Evolutionary conservation across 495 filamentous ascomycete species (phyloP).

Genomic region (Penicillium soppii): DNA sequence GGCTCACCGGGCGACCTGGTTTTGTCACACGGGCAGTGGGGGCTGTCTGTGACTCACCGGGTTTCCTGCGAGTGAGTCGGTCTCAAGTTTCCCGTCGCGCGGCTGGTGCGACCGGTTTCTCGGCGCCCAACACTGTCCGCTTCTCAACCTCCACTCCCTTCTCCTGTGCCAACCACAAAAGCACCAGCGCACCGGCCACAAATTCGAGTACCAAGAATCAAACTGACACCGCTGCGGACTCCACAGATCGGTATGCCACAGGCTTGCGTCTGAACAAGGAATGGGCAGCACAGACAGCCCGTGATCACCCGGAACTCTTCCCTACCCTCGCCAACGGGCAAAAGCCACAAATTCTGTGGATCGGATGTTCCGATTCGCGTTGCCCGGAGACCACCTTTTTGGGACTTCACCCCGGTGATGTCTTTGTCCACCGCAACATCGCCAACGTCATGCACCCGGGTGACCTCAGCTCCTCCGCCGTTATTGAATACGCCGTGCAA

Average conservation of each 20-base stretch:
- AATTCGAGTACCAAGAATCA: constrained; percentile 12
- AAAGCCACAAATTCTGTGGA: constrained; percentile 78
- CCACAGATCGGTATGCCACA: constrained; percentile 31
- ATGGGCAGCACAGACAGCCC: constrained; percentile 65
- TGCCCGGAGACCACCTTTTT: constrained; percentile 85
- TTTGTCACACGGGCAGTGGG: constrained; percentile 12
- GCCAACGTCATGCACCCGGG: constrained; percentile 79
- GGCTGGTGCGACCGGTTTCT: background rate
- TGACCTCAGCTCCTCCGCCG: constrained; percentile 72
- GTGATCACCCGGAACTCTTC: constrained; percentile 72
- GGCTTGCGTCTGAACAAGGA: constrained; percentile 57
- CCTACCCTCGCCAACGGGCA: constrained; percentile 67
- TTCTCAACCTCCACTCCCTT: constrained; percentile 25
- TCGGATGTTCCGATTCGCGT: constrained; percentile 89
- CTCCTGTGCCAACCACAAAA: constrained; percentile 15
- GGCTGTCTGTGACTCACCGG: background rate
- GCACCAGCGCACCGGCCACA: background rate
- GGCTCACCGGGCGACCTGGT: constrained; percentile 20
- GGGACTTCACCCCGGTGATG: constrained; percentile 78
- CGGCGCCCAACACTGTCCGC: background rate
- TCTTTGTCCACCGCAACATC: constrained; percentile 94
- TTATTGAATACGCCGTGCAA: constrained; percentile 81
- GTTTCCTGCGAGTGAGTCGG: background rate
- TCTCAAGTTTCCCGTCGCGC: background rate
- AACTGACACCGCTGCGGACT: constrained; percentile 15